Conservation (phyloP, 1,139 yeast genomes). For the Taiozyma sp. region DNA sequence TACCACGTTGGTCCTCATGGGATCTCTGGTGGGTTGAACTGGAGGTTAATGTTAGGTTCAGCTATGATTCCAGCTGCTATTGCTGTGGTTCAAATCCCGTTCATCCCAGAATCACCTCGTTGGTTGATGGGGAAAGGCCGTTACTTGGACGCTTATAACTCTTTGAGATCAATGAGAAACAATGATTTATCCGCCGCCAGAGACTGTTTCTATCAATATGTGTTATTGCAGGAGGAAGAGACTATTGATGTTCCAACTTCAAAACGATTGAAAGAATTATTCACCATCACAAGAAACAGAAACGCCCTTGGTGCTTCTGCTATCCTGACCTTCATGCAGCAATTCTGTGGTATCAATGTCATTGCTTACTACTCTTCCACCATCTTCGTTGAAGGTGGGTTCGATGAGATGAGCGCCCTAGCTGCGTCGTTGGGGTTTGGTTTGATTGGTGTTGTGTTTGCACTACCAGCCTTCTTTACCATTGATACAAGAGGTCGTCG, state of each 20-base stretch:
- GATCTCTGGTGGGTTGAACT: constrained; percentile 48
- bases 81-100: constrained; percentile 58
- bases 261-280: constrained; percentile 46
- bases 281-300: constrained; percentile 69
- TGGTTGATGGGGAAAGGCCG: constrained; percentile 66
- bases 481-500: constrained; percentile 79
- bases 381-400: constrained; percentile 64
- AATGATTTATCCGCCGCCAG: constrained; percentile 60
- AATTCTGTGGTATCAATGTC: constrained; percentile 84
- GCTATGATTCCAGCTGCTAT: constrained; percentile 66
- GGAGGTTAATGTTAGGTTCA: constrained; percentile 78
- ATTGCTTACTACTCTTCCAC: constrained; percentile 75
- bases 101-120: constrained; percentile 72
- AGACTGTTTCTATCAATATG: constrained; percentile 64
- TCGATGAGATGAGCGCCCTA: constrained; percentile 52
- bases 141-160: constrained; percentile 48
- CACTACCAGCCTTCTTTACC: constrained; percentile 74
- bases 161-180: constrained; percentile 43
- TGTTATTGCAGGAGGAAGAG: constrained; percentile 58
- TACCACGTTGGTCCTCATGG: constrained; percentile 37
- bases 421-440: constrained; percentile 84
- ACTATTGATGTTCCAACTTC: constrained; percentile 49
- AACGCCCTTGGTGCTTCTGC: constrained; percentile 75
- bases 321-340: constrained; percentile 82
- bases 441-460: constrained; percentile 70